phyloP scores from a whole-genome alignment of 768 basidiomycete species.

The Calocera viscosa region DNA sequence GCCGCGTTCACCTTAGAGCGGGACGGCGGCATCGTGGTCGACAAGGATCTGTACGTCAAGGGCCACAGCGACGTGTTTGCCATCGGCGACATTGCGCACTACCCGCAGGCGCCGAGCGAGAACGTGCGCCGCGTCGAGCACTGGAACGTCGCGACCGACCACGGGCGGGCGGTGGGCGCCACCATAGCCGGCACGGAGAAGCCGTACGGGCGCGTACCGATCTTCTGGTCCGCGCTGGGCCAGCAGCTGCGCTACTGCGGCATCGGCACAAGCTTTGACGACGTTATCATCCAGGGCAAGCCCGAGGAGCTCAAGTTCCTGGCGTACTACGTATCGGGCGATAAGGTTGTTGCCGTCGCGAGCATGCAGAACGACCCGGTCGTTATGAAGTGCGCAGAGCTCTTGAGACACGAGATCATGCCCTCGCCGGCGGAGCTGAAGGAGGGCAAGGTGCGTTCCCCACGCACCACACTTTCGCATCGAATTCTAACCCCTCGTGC shows the following conservation, averaged over 20 bases:
- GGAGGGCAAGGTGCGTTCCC: constrained; percentile 47
- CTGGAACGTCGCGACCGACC: constrained; percentile 86
- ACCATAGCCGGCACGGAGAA: constrained; percentile 48
- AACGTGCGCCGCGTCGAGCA: constrained; percentile 58
- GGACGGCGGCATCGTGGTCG: constrained; percentile 65
- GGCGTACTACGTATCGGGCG: constrained; percentile 60
- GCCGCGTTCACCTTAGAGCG: constrained; percentile 50
- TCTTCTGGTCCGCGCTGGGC: constrained; percentile 89
- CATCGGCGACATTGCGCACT: constrained; percentile 74
- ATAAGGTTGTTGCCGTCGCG: constrained; percentile 54
- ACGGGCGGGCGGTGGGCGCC: constrained; percentile 70
- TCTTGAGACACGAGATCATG: constrained; percentile 69
- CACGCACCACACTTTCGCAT: neutral
- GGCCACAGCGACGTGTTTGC: constrained; percentile 49
- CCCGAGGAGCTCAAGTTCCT: constrained; percentile 73
- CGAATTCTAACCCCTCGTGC: neutral
- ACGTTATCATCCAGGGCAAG: constrained; percentile 65
- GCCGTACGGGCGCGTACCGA: constrained; percentile 65
- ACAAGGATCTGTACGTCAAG: constrained; percentile 54
- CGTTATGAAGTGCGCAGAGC: constrained; percentile 62
- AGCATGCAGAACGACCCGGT: constrained; percentile 76
- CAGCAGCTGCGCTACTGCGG: constrained; percentile 81
- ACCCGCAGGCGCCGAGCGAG: constrained; percentile 49
- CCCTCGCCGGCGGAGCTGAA: constrained; percentile 60
- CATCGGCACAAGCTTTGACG: constrained; percentile 52